phyloP scores from a whole-genome alignment of 2,329 filamentous ascomycete genomes.

The Fusarium haematococcum region DNA sequence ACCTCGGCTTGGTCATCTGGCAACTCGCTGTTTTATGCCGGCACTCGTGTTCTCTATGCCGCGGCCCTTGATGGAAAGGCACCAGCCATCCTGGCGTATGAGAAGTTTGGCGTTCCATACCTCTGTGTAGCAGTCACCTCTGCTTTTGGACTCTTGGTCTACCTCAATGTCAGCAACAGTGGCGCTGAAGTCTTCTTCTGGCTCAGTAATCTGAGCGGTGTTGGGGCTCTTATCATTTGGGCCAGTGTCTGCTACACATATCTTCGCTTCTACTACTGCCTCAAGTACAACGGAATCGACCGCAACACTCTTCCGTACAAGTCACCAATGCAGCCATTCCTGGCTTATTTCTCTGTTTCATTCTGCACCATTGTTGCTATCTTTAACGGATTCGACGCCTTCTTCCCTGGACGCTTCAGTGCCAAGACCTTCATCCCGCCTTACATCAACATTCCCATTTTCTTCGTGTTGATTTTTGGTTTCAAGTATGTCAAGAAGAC shows the following conservation, averaged over 20 bases:
- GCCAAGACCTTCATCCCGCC: constrained; percentile 1
- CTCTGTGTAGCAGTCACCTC: constrained; percentile 16
- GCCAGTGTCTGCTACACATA: not conserved
- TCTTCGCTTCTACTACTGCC: constrained; percentile 9
- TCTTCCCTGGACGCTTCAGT: constrained; percentile 3
- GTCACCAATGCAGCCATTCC: not conserved
- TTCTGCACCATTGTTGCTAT: not conserved
- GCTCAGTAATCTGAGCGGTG: constrained; percentile 1
- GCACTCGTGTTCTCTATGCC: constrained; percentile 76
- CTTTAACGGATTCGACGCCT: constrained; percentile 5
- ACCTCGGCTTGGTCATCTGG: constrained; percentile 74
- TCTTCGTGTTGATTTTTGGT: constrained; percentile 62
- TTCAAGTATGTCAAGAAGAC: constrained; percentile 55
- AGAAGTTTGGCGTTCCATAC: constrained; percentile 29
- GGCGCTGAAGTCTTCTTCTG: constrained; percentile 7
- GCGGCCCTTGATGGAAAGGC: constrained; percentile 76
- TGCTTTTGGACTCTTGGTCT: constrained; percentile 10
- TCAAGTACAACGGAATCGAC: constrained; percentile 3
- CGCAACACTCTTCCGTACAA: constrained; percentile 2
- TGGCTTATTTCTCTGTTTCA: not conserved
- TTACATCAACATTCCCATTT: constrained; percentile 71
- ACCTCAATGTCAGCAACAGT: constrained; percentile 11
- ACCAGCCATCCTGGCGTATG: not conserved
- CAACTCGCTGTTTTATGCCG: constrained; percentile 73
- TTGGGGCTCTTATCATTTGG: constrained; percentile 3